Percentiles rank a stretch among this genome's conserved stretches.
Conservation (phyloP, 2,329 filamentous ascomycete species). For the Atkinsonella texensis region DNA sequence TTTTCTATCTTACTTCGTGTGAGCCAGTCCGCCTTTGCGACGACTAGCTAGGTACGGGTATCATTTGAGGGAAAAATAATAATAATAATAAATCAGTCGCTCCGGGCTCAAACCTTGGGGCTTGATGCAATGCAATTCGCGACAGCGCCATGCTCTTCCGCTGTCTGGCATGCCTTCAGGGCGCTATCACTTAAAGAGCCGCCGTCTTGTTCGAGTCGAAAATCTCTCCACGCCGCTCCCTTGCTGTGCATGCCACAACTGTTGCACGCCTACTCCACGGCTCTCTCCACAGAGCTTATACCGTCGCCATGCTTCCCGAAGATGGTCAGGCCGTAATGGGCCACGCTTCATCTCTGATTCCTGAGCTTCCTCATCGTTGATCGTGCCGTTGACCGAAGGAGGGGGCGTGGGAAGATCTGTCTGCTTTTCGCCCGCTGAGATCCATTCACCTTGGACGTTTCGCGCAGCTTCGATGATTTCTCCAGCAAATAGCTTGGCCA, state of each 20-base stretch:
- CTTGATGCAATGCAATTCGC: neutral
- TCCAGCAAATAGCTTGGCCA: slow-evolving; percentile 66
- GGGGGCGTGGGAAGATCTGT: slow-evolving; percentile 36
- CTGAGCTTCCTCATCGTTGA: slow-evolving; percentile 20
- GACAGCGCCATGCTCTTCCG: neutral
- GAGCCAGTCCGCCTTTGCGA: too few species aligned
- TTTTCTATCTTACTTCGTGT: neutral
- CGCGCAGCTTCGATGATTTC: slow-evolving; percentile 64
- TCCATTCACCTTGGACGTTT: slow-evolving; percentile 60
- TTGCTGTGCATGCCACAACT: slow-evolving; percentile 50
- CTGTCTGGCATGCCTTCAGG: neutral
- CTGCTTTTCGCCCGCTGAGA: slow-evolving; percentile 46
- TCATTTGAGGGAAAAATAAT: neutral
- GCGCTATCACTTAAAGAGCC: slow-evolving; percentile 36
- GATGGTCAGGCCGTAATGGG: slow-evolving; percentile 60
- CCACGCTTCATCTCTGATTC: slow-evolving; percentile 26
- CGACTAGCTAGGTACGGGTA: slow-evolving; percentile 1
- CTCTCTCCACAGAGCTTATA: slow-evolving; percentile 53
- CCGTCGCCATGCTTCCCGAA: slow-evolving; percentile 59
- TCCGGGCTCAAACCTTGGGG: neutral
- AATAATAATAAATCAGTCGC: neutral
- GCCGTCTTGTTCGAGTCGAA: slow-evolving; percentile 36
- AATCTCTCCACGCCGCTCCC: slow-evolving; percentile 49
- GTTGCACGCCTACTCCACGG: slow-evolving; percentile 47
- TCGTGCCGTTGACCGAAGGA: slow-evolving; percentile 19